Evolutionary conservation across 805 yeast genomes (phyloP).

Genomic region (Starmera quercuum): DNA sequence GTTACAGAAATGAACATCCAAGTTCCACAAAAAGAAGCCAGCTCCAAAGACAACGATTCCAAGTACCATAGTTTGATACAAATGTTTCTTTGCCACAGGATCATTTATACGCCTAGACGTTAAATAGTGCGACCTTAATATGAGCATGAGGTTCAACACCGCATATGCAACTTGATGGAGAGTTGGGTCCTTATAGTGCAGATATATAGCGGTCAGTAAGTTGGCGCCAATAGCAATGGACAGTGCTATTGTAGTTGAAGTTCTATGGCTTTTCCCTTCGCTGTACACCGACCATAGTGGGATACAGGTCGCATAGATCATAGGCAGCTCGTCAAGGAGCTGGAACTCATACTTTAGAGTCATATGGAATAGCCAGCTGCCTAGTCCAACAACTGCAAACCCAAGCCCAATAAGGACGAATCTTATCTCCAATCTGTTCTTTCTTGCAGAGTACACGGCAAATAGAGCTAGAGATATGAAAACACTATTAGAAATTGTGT

Average conservation of each 20-base stretch:
- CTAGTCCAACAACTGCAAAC: slow-evolving; percentile 84
- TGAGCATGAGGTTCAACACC: slow-evolving; percentile 62
- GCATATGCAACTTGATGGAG: slow-evolving; percentile 88
- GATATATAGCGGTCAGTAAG: slow-evolving; percentile 60
- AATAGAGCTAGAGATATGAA: slow-evolving; percentile 52
- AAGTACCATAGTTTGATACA: slow-evolving; percentile 46
- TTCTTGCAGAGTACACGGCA: slow-evolving; percentile 53
- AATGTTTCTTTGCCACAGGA: slow-evolving; percentile 32
- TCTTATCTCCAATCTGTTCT: slow-evolving; percentile 58
- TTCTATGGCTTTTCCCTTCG: slow-evolving; percentile 35
- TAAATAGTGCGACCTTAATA: slow-evolving; percentile 48
- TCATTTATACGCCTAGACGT: slow-evolving; percentile 48
- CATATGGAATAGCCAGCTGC: slow-evolving; percentile 96
- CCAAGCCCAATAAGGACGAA: slow-evolving; percentile 71
- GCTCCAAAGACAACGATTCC: slow-evolving; percentile 58
- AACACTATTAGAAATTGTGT: slow-evolving; percentile 69
- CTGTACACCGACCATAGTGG: slow-evolving; percentile 84
- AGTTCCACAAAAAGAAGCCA: slow-evolving; percentile 84
- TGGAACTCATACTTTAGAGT: slow-evolving; percentile 86
- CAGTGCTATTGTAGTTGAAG: slow-evolving; percentile 1
- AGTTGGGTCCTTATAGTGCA: slow-evolving; percentile 72
- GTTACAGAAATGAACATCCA: slow-evolving; percentile 75
- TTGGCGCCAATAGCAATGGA: slow-evolving; percentile 40
- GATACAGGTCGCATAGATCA: slow-evolving; percentile 96
- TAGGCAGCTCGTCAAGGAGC: slow-evolving; percentile 89